Evolutionary conservation across 2,329 filamentous ascomycete genomes (phyloP).

Genomic region (Alternaria solani): DNA sequence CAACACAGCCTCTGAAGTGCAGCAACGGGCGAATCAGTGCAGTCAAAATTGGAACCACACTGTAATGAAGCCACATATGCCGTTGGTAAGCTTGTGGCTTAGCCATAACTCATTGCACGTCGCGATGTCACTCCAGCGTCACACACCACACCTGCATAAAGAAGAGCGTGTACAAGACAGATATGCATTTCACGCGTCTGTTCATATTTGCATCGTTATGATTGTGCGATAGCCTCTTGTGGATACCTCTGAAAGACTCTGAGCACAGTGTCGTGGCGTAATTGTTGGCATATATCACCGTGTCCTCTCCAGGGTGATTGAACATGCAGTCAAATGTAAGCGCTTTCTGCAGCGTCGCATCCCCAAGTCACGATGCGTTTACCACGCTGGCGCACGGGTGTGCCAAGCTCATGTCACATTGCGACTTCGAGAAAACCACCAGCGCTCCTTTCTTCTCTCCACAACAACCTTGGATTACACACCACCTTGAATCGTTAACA

Average conservation of each 20-base stretch:
- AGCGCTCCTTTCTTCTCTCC: slow-evolving; percentile 14
- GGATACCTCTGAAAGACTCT: no score
- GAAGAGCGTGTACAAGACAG: not conserved
- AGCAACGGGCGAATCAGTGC: not conserved
- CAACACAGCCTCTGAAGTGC: slow-evolving; percentile 8
- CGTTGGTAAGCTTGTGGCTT: not conserved
- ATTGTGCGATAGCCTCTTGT: not conserved
- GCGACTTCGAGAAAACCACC: slow-evolving; percentile 12
- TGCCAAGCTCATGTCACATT: slow-evolving; percentile 14
- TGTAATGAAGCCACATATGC: not conserved
- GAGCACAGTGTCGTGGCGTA: not conserved
- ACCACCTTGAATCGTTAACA: slow-evolving; percentile 17
- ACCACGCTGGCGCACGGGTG: not conserved
- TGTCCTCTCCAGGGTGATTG: not conserved
- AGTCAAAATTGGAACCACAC: not conserved
- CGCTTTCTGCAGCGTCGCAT: slow-evolving; percentile 6
- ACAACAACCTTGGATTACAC: slow-evolving; percentile 23
- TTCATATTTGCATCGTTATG: not conserved
- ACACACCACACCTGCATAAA: not conserved
- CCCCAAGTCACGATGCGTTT: not conserved
- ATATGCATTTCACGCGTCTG: not conserved
- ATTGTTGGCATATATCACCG: not conserved
- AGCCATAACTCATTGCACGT: not conserved
- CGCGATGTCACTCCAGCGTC: not conserved
- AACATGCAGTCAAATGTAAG: not conserved